These are phyloP conservation scores for Fusarium tricinctum DNA, from an alignment of 2,329 filamentous ascomycete genomes.

Conservation along the genomic window DNA sequence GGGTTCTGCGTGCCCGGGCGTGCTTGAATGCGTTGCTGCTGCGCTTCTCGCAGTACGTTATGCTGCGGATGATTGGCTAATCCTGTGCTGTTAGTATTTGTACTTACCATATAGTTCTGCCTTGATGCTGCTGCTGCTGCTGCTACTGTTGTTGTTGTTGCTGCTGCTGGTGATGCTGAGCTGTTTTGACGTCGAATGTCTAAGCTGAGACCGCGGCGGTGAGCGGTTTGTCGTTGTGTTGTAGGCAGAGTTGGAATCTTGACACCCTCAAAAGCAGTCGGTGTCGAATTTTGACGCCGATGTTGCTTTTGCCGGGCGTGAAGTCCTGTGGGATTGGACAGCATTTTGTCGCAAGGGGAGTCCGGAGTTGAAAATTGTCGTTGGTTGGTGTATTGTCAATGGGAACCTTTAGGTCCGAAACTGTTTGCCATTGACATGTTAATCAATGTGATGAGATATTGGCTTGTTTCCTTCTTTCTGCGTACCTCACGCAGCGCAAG, in stretches of 20 bases:
- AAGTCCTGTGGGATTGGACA: constrained; percentile 82
- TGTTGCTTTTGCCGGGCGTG: constrained; percentile 72
- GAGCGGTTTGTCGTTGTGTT: constrained; percentile 64
- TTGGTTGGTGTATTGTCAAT: constrained; percentile 65
- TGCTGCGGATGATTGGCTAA: constrained; percentile 75
- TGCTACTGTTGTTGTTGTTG: too few species aligned
- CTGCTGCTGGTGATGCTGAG: constrained; percentile 45
- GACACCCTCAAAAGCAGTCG: constrained; percentile 80
- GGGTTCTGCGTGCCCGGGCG: constrained; percentile 74
- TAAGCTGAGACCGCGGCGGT: constrained; percentile 88
- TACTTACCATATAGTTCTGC: constrained; percentile 63
- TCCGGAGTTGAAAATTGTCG: constrained; percentile 70
- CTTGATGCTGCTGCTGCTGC: constrained; percentile 47
- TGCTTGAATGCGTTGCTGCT: constrained; percentile 83
- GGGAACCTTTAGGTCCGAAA: constrained; percentile 65
- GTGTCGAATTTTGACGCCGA: constrained; percentile 89
- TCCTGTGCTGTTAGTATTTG: constrained; percentile 68
- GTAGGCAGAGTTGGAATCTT: constrained; percentile 75
- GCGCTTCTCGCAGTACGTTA: constrained; percentile 84
- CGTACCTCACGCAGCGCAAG: constrained; percentile 87
- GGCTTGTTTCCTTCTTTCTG: not conserved
- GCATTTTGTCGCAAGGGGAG: constrained; percentile 80
- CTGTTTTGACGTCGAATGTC: constrained; percentile 76
- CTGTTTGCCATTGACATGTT: constrained; percentile 43
- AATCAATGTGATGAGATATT: constrained; percentile 8